Conservation (phyloP, 768 basidiomycete species). For the Boletus rubroflammeus region DNA sequence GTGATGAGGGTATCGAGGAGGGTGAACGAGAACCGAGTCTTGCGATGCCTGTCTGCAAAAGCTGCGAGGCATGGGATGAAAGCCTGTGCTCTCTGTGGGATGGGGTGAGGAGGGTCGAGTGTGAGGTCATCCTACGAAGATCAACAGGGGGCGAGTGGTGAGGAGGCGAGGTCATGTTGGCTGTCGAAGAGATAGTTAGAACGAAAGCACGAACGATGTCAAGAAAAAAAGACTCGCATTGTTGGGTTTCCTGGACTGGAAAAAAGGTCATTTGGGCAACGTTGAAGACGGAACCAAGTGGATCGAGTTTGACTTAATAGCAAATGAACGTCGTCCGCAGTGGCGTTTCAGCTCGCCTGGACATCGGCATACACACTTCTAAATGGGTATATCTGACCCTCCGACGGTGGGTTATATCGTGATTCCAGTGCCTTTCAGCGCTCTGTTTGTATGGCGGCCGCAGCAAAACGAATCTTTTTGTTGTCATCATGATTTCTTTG, state of each 20-base stretch:
- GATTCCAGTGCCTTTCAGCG: conserved; percentile 1
- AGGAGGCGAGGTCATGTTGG: conserved; percentile 13
- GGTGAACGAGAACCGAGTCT: conserved; percentile 63
- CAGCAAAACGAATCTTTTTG: not conserved
- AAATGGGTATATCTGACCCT: conserved; percentile 6
- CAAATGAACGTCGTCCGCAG: conserved; percentile 11
- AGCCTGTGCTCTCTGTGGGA: conserved; percentile 38
- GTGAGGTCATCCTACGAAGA: conserved; percentile 56
- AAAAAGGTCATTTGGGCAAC: conserved; percentile 12
- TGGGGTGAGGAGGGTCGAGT: conserved; percentile 39
- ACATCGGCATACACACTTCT: not conserved
- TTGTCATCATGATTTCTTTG: conserved; percentile 1
- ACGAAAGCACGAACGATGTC: not conserved
- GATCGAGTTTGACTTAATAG: conserved; percentile 17
- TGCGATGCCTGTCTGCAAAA: conserved; percentile 39
- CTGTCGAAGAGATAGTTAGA: conserved; percentile 7
- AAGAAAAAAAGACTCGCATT: conserved; percentile 11
- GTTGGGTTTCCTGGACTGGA: conserved; percentile 16
- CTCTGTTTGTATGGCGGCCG: conserved; percentile 1
- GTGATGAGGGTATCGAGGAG: conserved; percentile 73
- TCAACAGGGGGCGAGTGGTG: conserved; percentile 39
- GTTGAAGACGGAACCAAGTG: conserved; percentile 11
- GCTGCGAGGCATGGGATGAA: conserved; percentile 46
- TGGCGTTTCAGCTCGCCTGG: conserved; percentile 13
- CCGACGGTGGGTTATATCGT: not conserved